A percentile compares a stretch with the other conserved stretches of the same genome.
Evolutionary conservation across 225 moss, liverwort and hornwort genomes (phyloP).

Genomic region (Physcomitrium patens): DNA sequence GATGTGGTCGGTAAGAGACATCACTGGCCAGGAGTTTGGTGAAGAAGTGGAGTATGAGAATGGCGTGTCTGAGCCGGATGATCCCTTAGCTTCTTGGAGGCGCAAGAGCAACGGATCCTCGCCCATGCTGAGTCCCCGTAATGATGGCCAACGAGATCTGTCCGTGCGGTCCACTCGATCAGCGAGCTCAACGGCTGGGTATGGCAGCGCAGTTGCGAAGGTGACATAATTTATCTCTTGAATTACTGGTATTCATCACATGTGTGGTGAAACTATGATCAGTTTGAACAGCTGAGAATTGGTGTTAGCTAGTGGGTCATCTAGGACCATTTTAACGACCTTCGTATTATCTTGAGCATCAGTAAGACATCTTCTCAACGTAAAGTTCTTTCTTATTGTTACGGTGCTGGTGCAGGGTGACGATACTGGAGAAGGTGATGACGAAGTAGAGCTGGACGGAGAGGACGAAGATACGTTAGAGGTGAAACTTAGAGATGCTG

Average conservation of each 20-base stretch:
- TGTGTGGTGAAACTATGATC: background rate
- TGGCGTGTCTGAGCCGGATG: slow-evolving; percentile 81
- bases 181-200: slow-evolving; percentile 87
- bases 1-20: slow-evolving; percentile 91
- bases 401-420: slow-evolving; percentile 33
- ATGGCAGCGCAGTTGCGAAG: slow-evolving; percentile 70
- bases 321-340: background rate
- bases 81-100: slow-evolving; percentile 98
- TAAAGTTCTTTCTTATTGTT: slow-evolving; percentile 1
- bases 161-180: slow-evolving; percentile 82
- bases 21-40: slow-evolving; percentile 71
- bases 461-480: slow-evolving; percentile 55
- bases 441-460: slow-evolving; percentile 55
- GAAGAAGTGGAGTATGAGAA: slow-evolving; percentile 79
- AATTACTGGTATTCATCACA: background rate
- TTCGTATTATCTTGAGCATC: too few species aligned
- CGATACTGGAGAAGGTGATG: slow-evolving; percentile 67
- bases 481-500: slow-evolving; percentile 69
- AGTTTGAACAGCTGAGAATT: slow-evolving; percentile 5
- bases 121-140: slow-evolving; percentile 86
- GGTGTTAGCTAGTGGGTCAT: background rate
- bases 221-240: slow-evolving; percentile 28
- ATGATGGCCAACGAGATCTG: slow-evolving; percentile 63
- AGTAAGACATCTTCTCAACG: background rate
- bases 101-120: slow-evolving; percentile 98